Base-by-base conservation (phyloP, 78 protist genomes). In the Planoprotostelium fungivorum region DNA sequence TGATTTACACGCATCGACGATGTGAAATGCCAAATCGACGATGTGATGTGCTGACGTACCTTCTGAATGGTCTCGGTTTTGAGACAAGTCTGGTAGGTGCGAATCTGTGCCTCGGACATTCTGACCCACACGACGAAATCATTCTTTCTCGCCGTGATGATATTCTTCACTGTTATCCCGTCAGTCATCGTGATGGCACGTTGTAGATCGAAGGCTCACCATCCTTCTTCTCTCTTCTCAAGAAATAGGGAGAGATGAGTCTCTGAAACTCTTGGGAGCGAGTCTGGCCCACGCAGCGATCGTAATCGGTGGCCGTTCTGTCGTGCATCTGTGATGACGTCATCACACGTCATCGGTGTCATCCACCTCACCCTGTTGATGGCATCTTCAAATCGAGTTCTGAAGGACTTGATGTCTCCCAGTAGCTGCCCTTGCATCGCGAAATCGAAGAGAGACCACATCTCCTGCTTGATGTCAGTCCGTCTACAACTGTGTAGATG, bases 381-480 rank as follows among this genome's bases (percentile, higher is more conserved):
- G 37, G 93, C 91, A 0, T n/a, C 88, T n/a, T 86, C 88, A 36
- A 91, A 94, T 0, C 29, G 34, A 0, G 25, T 0, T 0, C 73
- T 0, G 89, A 96, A 96, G 1, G 36, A 1, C 29, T 73, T 38
- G 35, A 37, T 38, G 35, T 89, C 36, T 16, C 97, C 97, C 37
- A 96, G 90, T 28, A 96, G 87, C 5, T 85, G 34, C 38, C 93
- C 91, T 25, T 85, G 86, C 63, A 63, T 36, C 1, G 89, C 93
- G 92, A 89, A 95, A 89, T 94, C 94, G 36, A 93, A 87, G 1
- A 97, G 91, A 28, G 98, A 36, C 97, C 97, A 94, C 29, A 97
- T 86, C 63, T 97, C 98, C 51, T n/a, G 34, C n/a, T n/a, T n/a
- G n/a, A n/a, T n/a, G 34, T 25, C 10, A 9, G 31, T 37, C 16